phyloP scores from a whole-genome alignment of 1,139 yeast species.

The Yamadazyma epiphylla region DNA sequence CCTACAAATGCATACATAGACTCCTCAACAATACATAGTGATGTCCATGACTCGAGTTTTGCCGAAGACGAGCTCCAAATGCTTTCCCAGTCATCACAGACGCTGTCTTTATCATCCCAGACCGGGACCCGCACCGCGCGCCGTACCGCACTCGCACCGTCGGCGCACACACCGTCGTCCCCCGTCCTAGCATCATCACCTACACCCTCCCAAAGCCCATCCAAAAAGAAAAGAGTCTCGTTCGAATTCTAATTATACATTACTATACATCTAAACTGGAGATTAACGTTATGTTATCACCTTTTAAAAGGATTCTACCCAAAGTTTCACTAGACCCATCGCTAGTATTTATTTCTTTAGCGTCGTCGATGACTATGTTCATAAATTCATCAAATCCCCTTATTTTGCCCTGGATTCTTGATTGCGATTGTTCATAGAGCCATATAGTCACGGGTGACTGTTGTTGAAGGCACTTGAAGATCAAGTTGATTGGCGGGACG shows the following conservation, averaged over 20 bases:
- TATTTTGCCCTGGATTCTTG: slow-evolving; percentile 78
- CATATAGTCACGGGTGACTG: slow-evolving; percentile 78
- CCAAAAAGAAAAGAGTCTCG: neutral
- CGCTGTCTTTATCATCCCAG: too few species aligned
- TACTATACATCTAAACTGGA: slow-evolving; percentile 45
- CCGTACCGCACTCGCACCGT: too few species aligned
- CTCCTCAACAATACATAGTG: too few species aligned
- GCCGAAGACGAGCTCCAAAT: too few species aligned
- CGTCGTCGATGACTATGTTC: slow-evolving; percentile 93
- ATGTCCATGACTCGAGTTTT: too few species aligned
- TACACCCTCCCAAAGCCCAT: neutral
- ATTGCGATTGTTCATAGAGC: slow-evolving; percentile 81
- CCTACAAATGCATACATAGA: too few species aligned
- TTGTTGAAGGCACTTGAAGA: slow-evolving; percentile 82
- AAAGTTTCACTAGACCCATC: slow-evolving; percentile 40
- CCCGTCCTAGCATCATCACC: too few species aligned
- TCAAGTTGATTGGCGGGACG: slow-evolving; percentile 88
- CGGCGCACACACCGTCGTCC: too few species aligned
- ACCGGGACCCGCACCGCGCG: too few species aligned
- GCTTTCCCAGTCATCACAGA: too few species aligned
- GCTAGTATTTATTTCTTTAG: slow-evolving; percentile 56
- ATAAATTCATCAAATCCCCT: slow-evolving; percentile 96
- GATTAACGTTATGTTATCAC: slow-evolving; percentile 88
- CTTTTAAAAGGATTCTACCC: slow-evolving; percentile 72
- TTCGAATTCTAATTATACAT: neutral